Base-by-base conservation (phyloP, 208 protist genomes). In the Sergeia podlipaevii region DNA sequence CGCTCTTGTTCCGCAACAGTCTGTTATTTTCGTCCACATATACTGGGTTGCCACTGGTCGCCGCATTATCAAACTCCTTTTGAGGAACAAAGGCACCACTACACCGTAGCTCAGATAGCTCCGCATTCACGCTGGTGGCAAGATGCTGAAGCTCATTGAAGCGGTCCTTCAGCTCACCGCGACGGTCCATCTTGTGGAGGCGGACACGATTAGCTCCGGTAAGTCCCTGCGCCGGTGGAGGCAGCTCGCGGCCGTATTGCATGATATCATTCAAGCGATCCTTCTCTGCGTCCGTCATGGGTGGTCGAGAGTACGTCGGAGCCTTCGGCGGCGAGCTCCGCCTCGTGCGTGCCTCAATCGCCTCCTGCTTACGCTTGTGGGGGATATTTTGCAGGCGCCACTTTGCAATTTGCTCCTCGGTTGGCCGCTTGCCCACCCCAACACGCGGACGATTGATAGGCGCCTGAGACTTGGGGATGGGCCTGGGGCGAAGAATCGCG, bases 381-480 rank as follows among this genome's bases (percentile, higher is more conserved):
- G 79, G 82, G 21, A 95, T 74, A n/a, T 80, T 69, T 15, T 52
- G 39, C 13, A 93, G 74, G 1, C 85, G 81, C 70, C 70, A 79
- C 34, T 57, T 68, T 10, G 84, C 85, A 1, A 66, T 67, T 15
- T 91, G 71, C 52, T 89, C 77, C 18, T 65, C 57, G 1, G 74
- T 74, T 3, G 77, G 46, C 11, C 62, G 54, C 17, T 28, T 50
- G 11, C 75, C 62, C 23, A 67, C 21, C 3, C 85, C 80, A 2
- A 92, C 78, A 23, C 80, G 75, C 0, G 89, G 89, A 15, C 77
- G 55, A 38, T 69, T 70, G 4, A 92, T 71, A 11, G 79, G 70
- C 15, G 88, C 80, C 56, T 89, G 63, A 0, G 83, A 91, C 68
- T 91, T 91, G 3, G 88, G 81, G 44, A 92, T 86, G 1, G 84